Evolutionary conservation across 2,329 filamentous ascomycete species (phyloP), one percentile per base, ranked within the genome.

Genomic region (Aspergillus floridensis): DNA sequence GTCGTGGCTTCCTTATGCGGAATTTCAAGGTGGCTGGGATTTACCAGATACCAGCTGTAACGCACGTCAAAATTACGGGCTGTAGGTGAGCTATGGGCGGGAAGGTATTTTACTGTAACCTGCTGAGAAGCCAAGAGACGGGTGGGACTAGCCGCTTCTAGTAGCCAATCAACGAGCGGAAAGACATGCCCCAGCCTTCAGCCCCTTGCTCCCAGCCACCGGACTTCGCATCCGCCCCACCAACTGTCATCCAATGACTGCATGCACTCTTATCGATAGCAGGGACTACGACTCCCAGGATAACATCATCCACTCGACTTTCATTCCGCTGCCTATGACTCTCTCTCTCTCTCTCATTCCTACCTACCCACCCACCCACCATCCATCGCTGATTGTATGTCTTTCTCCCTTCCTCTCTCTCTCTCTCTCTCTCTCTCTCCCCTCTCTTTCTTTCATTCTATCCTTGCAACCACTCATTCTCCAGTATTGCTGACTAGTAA

Each of bases 241-340:
- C 14, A 16, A 16, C 38, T 44, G 38, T 32, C 49, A 46, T 8
- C 61, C 61, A 61, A 59, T 57, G n/a, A 47, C 32, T 44, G 38
- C 38, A 41, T 22, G 6, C 24, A n/a, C 35, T 44, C 38, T 44
- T 44, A 44, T 44, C 38, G 38, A 44, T 44, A 44, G 6, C 5
- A 16, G 11, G 11, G 32, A 5, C 32, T 29, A 29, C 26, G 26
- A 29, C 32, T 16, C 14, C 4, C 3, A 35, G 32, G 16, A 35
- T 35, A 35, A 16, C 32, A 35, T 35, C 32, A 35, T 35, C 10
- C 32, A 35, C 32, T 14, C 10, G 32, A 53, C 57, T 57, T 31
- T 53, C 21, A 24, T 35, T 47, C 31, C 26, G 32, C 19, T 29
- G 26, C 26, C 7, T 41, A 38, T 41, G 26, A 22, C 55, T 57